phyloP scores from a whole-genome alignment of 2,329 filamentous ascomycete species.

The Calonectria leucothoes region DNA sequence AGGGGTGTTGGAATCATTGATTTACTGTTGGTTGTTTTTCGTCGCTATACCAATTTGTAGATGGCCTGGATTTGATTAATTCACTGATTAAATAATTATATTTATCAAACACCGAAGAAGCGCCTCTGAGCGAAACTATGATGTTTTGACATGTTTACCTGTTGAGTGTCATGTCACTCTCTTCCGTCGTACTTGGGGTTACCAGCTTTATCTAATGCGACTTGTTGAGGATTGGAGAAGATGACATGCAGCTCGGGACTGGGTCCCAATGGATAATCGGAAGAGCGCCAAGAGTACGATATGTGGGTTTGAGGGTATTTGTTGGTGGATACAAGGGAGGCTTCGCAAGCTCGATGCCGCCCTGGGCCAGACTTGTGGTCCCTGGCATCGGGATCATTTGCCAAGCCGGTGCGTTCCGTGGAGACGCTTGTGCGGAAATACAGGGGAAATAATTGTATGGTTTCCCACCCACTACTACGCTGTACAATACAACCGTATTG shows the following conservation, averaged over 20 bases:
- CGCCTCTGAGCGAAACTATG: background rate
- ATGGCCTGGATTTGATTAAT: conserved; percentile 21
- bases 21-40: conserved; percentile 12
- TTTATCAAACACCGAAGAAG: background rate
- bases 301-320: background rate
- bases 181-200: background rate
- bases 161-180: background rate
- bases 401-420: background rate
- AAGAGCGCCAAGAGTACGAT: background rate
- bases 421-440: background rate
- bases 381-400: background rate
- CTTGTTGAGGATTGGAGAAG: background rate
- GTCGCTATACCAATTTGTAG: conserved; percentile 40
- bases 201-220: background rate
- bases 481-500: no score
- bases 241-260: background rate
- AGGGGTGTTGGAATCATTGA: conserved; percentile 16
- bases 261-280: background rate
- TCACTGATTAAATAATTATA: background rate
- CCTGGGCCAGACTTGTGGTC: background rate
- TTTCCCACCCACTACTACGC: background rate
- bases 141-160: no score
- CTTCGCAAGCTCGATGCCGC: background rate
- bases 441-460: background rate
- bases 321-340: background rate